Evolutionary conservation across 345 rosid species (phyloP), one percentile per base, ranked within the genome.

Genomic region (Alliaria petiolata): DNA sequence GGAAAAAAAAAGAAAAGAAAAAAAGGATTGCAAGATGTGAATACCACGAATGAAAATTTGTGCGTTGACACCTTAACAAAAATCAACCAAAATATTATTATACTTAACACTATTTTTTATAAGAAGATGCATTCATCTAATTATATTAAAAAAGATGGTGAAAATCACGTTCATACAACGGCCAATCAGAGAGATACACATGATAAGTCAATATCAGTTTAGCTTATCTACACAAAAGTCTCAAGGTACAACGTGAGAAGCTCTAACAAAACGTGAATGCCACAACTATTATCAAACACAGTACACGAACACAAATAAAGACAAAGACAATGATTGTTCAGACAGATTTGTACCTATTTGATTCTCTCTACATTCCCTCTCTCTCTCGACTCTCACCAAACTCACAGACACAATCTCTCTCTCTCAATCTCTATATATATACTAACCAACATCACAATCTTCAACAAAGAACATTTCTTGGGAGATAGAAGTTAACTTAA

Each of bases 211-310:
- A 8, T 52, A 6, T 62, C 19, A 9, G 57, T 60, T 44, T 28
- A 68, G 28, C 30, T 75, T 33, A 26, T 51, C 0, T 36, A 22
- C 46, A 45, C 12, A 50, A 20, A 49, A 39, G 30, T 57, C 72
- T 59, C 45, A 11, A 49, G 42, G 50, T 57, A 76, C 85, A 80
- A 86, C 87, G 89, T 86, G 87, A 82, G 79, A 67, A 70, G 84
- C 85, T 83, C 83, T 55, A 80, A 76, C 49, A 56, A 59, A 82
- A 87, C 89, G 85, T 87, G 89, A 66, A 54, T 62, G 74, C 79
- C 81, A 72, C 85, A 78, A 84, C 81, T 43, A 25, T n/a, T 39
- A 62, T 45, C 20, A 39, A 43, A 56, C 38, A 50, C 42, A 49
- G 46, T 60, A 66, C 72, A 74, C 72, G 51, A 49, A 74, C 67